phyloP scores from a whole-genome alignment of 2,329 filamentous ascomycete species.

The Colletotrichum shisoi region DNA sequence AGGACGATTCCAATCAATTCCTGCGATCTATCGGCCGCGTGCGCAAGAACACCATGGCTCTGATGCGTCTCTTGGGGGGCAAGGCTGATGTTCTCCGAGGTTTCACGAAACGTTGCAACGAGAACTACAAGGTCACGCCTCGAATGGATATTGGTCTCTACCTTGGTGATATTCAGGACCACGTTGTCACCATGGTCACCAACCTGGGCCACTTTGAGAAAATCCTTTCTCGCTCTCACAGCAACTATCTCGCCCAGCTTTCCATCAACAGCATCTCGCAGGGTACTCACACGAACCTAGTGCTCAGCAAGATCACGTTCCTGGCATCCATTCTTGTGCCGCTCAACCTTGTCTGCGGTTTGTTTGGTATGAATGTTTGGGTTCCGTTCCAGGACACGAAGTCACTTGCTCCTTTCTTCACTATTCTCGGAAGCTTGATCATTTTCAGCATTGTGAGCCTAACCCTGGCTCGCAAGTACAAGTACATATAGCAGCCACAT shows the following conservation, averaged over 20 bases:
- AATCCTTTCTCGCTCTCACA: constrained; percentile 91
- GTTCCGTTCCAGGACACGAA: constrained; percentile 69
- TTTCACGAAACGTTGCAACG: constrained; percentile 98
- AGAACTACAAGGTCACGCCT: constrained; percentile 93
- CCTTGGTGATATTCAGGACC: constrained; percentile 96
- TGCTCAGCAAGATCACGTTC: constrained; percentile 93
- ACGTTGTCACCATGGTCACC: constrained; percentile 99
- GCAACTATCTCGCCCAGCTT: constrained; percentile 94
- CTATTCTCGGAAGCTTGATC: constrained; percentile 62
- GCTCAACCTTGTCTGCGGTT: constrained; percentile 86
- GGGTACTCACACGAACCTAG: constrained; percentile 86
- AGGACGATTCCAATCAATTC: constrained; percentile 88
- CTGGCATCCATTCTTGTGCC: constrained; percentile 95
- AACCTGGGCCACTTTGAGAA: constrained; percentile 97
- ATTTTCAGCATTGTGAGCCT: constrained; percentile 60
- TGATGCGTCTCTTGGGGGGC: constrained; percentile 90
- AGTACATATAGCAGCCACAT: constrained; percentile 54
- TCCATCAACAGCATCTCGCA: constrained; percentile 90
- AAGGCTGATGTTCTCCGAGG: constrained; percentile 98
- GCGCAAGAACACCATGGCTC: constrained; percentile 91
- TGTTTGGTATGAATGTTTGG: constrained; percentile 87
- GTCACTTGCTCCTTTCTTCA: constrained; percentile 63
- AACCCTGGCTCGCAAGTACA: constrained; percentile 54
- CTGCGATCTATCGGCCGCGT: constrained; percentile 87
- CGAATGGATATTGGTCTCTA: constrained; percentile 97